Conservation (phyloP, 345 rosid species). For the Lumnitzera racemosa region DNA sequence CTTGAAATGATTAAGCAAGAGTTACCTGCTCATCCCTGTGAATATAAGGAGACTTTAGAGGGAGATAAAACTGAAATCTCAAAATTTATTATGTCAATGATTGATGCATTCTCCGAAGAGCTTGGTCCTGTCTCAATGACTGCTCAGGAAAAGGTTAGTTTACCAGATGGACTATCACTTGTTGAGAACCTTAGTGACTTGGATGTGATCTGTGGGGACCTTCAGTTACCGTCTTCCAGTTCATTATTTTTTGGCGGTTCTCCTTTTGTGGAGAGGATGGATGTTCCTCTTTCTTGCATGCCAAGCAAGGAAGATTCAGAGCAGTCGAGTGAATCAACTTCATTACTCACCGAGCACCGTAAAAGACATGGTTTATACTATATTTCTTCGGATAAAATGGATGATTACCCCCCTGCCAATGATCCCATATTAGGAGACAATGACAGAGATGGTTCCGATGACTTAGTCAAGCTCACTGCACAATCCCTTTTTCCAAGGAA, state of each 20-base stretch:
- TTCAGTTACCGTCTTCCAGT: conserved; percentile 30
- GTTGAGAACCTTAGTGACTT: conserved; percentile 64
- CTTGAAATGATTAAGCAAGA: conserved; percentile 47
- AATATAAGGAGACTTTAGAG: conserved; percentile 17
- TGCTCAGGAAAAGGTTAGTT: conserved; percentile 57
- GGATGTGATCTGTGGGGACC: conserved; percentile 48
- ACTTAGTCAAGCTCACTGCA: conserved; percentile 43
- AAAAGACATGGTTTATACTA: conserved; percentile 80
- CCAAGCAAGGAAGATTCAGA: conserved; percentile 49
- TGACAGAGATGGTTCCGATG: conserved; percentile 28
- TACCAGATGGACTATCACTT: conserved; percentile 64
- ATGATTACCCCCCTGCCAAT: conserved; percentile 83
- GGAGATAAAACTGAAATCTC: conserved; percentile 26
- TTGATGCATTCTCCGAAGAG: conserved; percentile 64
- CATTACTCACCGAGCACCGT: conserved; percentile 81
- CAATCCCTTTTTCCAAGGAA: conserved; percentile 48
- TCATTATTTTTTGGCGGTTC: conserved; percentile 32
- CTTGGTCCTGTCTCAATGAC: conserved; percentile 62
- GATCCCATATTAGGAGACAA: conserved; percentile 30
- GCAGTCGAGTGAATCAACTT: conserved; percentile 52
- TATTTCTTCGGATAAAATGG: conserved; percentile 45
- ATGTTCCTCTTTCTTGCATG: conserved; percentile 25
- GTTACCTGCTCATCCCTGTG: conserved; percentile 12
- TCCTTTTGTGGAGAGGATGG: conserved; percentile 29
- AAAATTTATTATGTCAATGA: conserved; percentile 35